Evolutionary conservation across 192 early-diverging fungal species (phyloP).

Genomic region (Coemansia javaensis): DNA sequence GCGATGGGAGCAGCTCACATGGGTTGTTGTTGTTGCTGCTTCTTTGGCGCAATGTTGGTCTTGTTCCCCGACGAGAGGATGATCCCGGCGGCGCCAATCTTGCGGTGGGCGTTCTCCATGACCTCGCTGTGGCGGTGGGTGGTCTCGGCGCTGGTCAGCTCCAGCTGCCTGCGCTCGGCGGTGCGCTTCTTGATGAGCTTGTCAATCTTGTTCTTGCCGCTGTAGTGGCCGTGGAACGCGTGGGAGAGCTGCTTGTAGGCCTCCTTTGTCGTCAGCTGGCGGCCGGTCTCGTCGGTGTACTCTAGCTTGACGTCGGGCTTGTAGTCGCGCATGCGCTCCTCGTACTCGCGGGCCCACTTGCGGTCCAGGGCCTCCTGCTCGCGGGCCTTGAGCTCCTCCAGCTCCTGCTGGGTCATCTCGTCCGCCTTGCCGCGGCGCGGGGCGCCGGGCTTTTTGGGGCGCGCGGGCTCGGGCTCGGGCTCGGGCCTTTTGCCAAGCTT

Average conservation of each 20-base stretch:
- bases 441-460: neutral
- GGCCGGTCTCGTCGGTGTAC: constrained; percentile 87
- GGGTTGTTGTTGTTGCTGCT: too few species aligned
- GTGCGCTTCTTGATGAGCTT: constrained; percentile 77
- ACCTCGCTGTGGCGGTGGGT: constrained; percentile 72
- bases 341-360: constrained; percentile 64
- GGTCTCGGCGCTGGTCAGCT: constrained; percentile 68
- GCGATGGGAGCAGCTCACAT: too few species aligned
- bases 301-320: constrained; percentile 84
- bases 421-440: constrained; percentile 41
- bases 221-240: constrained; percentile 91
- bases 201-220: constrained; percentile 93
- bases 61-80: constrained; percentile 74
- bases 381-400: constrained; percentile 33
- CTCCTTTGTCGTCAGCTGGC: constrained; percentile 77
- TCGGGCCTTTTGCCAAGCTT: constrained; percentile 31
- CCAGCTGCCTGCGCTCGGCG: constrained; percentile 70
- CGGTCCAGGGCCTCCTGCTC: constrained; percentile 54
- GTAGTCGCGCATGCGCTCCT: constrained; percentile 85
- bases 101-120: constrained; percentile 65
- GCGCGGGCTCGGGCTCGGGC: neutral
- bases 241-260: constrained; percentile 88
- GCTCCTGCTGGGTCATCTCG: constrained; percentile 27
- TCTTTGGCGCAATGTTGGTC: neutral
- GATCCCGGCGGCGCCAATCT: constrained; percentile 70